Evolutionary conservation across 2,329 filamentous ascomycete species (phyloP).

Genomic region (Xylaria sp.): DNA sequence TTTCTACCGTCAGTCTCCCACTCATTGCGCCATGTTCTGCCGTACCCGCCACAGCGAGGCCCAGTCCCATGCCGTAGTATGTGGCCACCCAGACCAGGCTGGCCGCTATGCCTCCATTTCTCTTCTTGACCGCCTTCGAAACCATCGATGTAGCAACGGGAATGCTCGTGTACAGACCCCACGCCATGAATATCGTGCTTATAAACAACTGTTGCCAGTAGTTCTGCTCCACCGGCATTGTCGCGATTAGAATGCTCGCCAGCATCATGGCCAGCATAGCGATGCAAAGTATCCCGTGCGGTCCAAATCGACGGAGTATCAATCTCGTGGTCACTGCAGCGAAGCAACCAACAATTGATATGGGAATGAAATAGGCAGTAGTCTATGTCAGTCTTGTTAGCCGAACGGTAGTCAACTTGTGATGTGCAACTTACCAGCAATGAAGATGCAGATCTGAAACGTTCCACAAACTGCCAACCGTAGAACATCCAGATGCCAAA

Average conservation of each 20-base stretch:
- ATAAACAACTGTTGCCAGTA: slow-evolving; percentile 75
- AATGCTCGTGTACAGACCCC: slow-evolving; percentile 74
- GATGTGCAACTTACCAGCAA: slow-evolving; percentile 43
- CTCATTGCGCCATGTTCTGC: slow-evolving; percentile 60
- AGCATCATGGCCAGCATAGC: slow-evolving; percentile 57
- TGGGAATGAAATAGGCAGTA: slow-evolving; percentile 47
- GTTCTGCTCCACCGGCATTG: slow-evolving; percentile 62
- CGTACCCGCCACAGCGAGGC: slow-evolving; percentile 72
- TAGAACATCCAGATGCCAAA: slow-evolving; percentile 57
- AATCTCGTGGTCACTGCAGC: slow-evolving; percentile 46
- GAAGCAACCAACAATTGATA: slow-evolving; percentile 42
- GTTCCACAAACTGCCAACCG: slow-evolving; percentile 54
- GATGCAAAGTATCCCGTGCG: slow-evolving; percentile 54
- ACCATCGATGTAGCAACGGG: slow-evolving; percentile 70
- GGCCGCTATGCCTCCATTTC: slow-evolving; percentile 49
- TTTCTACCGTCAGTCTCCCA: slow-evolving; percentile 26
- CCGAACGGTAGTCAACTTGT: background rate
- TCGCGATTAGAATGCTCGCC: slow-evolving; percentile 57
- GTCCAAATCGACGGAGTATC: slow-evolving; percentile 46
- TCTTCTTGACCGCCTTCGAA: slow-evolving; percentile 59
- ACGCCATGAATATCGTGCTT: slow-evolving; percentile 66
- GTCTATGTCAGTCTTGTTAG: slow-evolving; percentile 39
- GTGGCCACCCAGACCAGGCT: slow-evolving; percentile 61
- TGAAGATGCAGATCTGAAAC: slow-evolving; percentile 45
- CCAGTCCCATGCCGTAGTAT: slow-evolving; percentile 75